Evolutionary conservation across 495 filamentous ascomycete genomes (phyloP), one percentile per base, ranked within the genome.

Genomic region (Sporormia fimetaria): DNA sequence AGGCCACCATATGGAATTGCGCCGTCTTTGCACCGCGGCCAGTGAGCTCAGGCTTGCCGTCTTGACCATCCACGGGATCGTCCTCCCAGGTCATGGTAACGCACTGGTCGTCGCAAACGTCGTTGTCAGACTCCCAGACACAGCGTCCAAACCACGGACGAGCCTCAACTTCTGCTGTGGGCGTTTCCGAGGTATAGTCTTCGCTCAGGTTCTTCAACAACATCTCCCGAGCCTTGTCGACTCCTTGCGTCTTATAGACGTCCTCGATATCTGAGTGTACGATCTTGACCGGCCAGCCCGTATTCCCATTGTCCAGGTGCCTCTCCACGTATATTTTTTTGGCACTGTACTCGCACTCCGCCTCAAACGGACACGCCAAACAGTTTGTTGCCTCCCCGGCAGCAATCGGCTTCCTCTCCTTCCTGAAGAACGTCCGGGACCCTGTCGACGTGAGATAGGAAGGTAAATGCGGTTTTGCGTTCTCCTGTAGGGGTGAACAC

Each of bases 231-330:
- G 71, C 66, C 0, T 60, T 55, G 10, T 63, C 57, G 2, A 60
- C 52, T 1, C 67, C 65, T 0, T 50, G 24, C 0, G 40, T 44
- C 4, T 42, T 37, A 15, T 69, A 55, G 45, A 68, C 71, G 23
- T 84, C 82, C 57, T 94, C 90, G 41, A 95, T 92, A 43, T 98
- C 87, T 0, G 88, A 85, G 10, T 81, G 70, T 12, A 95, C 82
- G 37, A 95, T 84, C 27, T 79, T 76, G 14, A 94, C 71, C 0
- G 90, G 90, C 88, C 88, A 98, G 7, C 66, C 63, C 1, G 57
- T 71, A 40, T 80, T 75, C 2, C 75, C 75, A 17, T 67, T 58
- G 3, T 65, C 60, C 3, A 93, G 67, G 11, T 74, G 70, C 16
- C 59, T 57, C 25, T 76, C 68, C 3, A 67, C 40, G 55, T 98